phyloP scores from a whole-genome alignment of 1,139 yeast genomes.

The Kurtzmaniella natalensis region DNA sequence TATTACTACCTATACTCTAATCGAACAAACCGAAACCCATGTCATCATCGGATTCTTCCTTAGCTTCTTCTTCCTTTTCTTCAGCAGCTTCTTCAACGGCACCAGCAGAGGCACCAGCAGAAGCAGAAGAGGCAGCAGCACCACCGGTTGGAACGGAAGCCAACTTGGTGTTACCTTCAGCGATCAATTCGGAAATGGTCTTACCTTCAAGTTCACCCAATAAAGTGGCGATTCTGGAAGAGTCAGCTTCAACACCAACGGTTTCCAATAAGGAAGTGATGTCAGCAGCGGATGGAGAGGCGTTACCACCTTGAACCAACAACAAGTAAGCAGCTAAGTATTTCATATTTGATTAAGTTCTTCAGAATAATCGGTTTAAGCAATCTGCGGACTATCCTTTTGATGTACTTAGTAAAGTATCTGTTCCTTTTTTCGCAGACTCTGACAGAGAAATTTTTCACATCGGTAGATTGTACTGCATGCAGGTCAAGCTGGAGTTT shows the following conservation, averaged over 20 bases:
- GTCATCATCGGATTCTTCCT: slow-evolving; percentile 58
- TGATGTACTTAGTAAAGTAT: slow-evolving; percentile 13
- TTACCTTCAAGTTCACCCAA: slow-evolving; percentile 75
- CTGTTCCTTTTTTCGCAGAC: slow-evolving; percentile 5
- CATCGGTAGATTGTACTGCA: no score
- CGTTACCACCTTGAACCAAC: slow-evolving; percentile 82
- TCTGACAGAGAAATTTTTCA: slow-evolving; percentile 4
- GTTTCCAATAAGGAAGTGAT: slow-evolving; percentile 68
- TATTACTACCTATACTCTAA: slow-evolving; percentile 31
- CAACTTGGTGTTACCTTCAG: slow-evolving; percentile 78
- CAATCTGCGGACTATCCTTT: slow-evolving; percentile 59
- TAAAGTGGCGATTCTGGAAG: slow-evolving; percentile 63
- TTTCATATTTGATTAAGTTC: slow-evolving; percentile 51
- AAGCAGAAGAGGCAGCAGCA: slow-evolving; percentile 64
- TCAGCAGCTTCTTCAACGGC: slow-evolving; percentile 37
- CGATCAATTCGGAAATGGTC: slow-evolving; percentile 67
- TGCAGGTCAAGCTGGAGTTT: no score
- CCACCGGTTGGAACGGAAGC: slow-evolving; percentile 83
- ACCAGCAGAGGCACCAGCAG: slow-evolving; percentile 38
- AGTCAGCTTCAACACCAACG: slow-evolving; percentile 77
- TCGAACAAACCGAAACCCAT: slow-evolving; percentile 92
- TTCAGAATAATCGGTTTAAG: slow-evolving; percentile 58
- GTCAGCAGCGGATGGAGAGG: slow-evolving; percentile 71
- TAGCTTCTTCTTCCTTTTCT: slow-evolving; percentile 32
- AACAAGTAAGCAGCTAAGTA: slow-evolving; percentile 89